Evolutionary conservation across 2,329 filamentous ascomycete genomes (phyloP).

Genomic region (Arthroderma sp.): DNA sequence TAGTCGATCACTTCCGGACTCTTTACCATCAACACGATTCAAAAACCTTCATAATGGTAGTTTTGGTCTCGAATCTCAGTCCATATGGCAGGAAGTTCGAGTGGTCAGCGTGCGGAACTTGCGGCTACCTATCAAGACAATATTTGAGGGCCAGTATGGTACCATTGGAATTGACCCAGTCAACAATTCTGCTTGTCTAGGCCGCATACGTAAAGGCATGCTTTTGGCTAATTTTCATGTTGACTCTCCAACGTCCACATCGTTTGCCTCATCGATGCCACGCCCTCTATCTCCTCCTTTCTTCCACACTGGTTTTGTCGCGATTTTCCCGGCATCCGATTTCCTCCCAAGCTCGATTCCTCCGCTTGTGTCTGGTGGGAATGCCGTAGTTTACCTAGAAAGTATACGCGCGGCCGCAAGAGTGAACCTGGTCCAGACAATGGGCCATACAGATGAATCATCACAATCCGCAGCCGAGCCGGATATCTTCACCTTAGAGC

Average conservation of each 20-base stretch:
- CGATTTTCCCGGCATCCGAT: slow-evolving; percentile 53
- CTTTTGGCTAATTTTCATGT: slow-evolving; percentile 53
- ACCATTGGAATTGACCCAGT: slow-evolving; percentile 60
- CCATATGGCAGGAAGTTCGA: slow-evolving; percentile 69
- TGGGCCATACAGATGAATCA: slow-evolving; percentile 14
- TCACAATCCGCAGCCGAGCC: slow-evolving; percentile 20
- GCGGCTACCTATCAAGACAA: slow-evolving; percentile 62
- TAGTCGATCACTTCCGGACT: slow-evolving; percentile 22
- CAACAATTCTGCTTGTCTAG: slow-evolving; percentile 15
- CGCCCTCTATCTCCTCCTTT: slow-evolving; percentile 11
- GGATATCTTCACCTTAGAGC: slow-evolving; percentile 34
- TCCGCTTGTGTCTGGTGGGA: slow-evolving; percentile 41
- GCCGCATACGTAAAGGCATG: slow-evolving; percentile 61
- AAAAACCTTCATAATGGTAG: slow-evolving; percentile 21
- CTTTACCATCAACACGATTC: slow-evolving; percentile 22
- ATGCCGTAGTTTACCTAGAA: slow-evolving; percentile 66
- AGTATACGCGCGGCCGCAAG: slow-evolving; percentile 74
- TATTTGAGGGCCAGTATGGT: slow-evolving; percentile 73
- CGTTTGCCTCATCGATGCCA: slow-evolving; percentile 5
- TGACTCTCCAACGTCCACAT: slow-evolving; percentile 21
- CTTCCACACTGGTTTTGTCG: slow-evolving; percentile 55
- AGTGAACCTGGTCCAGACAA: slow-evolving; percentile 45
- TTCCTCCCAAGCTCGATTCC: slow-evolving; percentile 31
- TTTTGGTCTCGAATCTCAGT: slow-evolving; percentile 39
- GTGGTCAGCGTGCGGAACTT: slow-evolving; percentile 82